These are phyloP conservation scores for Fallopia convolvulus DNA, from an alignment of 148 eudicot species.

Conservation along the genomic window DNA sequence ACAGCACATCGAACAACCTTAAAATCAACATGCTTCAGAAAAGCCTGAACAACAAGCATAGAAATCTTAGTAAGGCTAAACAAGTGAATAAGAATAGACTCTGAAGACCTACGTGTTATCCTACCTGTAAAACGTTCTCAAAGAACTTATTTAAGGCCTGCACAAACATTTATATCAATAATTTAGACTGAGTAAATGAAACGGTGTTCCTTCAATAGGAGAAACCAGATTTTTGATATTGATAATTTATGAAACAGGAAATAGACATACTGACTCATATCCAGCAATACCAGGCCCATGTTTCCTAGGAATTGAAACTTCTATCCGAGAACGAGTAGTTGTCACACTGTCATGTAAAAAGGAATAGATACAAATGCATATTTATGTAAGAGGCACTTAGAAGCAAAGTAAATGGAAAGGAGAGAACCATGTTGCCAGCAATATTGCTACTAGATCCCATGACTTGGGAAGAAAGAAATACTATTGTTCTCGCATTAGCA, in stretches of 20 bases:
- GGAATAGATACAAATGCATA: background rate
- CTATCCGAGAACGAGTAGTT: constrained; percentile 75
- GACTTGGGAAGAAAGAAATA: background rate
- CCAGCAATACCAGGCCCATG: constrained; percentile 98
- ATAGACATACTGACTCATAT: constrained; percentile 69
- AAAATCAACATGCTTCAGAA: constrained; percentile 82
- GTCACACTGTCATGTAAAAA: constrained; percentile 52
- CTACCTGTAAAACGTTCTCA: constrained; percentile 79
- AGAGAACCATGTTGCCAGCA: background rate
- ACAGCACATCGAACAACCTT: constrained; percentile 94
- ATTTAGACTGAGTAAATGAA: constrained; percentile 1
- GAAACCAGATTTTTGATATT: background rate
- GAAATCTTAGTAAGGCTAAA: background rate
- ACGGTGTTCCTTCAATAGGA: background rate
- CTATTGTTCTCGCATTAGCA: background rate
- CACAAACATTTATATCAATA: constrained; percentile 11
- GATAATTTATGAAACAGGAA: background rate
- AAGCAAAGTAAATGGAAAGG: background rate
- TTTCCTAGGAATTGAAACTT: constrained; percentile 89
- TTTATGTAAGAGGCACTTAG: background rate
- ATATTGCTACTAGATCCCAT: background rate
- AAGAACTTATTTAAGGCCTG: constrained; percentile 90
- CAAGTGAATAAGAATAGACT: background rate
- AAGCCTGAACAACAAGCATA: constrained; percentile 50
- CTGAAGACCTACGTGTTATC: constrained; percentile 2